Conservation (phyloP, 1,139 yeast genomes). For the Lodderomyces theae region DNA sequence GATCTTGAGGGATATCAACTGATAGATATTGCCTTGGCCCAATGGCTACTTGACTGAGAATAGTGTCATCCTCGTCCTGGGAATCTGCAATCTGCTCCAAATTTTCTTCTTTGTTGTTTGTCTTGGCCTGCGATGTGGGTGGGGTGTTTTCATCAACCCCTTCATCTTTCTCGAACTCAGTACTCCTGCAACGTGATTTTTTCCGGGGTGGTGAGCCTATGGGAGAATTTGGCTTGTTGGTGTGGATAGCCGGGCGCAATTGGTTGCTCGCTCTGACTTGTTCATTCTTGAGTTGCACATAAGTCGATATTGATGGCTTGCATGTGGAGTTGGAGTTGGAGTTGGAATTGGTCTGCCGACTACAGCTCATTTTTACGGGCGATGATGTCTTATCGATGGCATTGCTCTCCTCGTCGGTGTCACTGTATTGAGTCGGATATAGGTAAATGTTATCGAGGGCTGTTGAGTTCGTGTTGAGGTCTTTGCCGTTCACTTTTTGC, state of each 20-base stretch:
- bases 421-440: conserved; percentile 19
- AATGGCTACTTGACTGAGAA: background rate
- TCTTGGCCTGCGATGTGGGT: conserved; percentile 7
- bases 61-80: conserved; percentile 16
- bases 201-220: background rate
- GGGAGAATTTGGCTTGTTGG: background rate
- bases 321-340: too few relatives aligned
- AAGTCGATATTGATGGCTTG: too few relatives aligned
- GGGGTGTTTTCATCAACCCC: conserved; percentile 1
- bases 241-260: conserved; percentile 6
- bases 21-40: conserved; percentile 3
- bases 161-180: background rate
- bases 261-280: background rate
- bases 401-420: conserved; percentile 11
- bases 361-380: conserved; percentile 5
- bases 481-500: background rate
- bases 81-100: conserved; percentile 21
- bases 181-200: background rate
- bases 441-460: conserved; percentile 12
- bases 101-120: conserved; percentile 1
- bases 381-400: conserved; percentile 5
- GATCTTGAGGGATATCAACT: conserved; percentile 11
- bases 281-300: too few relatives aligned
- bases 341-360: background rate
- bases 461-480: conserved; percentile 1